Base-by-base conservation (phyloP, 108 stramenopile species). In the Nitzschia palea region DNA sequence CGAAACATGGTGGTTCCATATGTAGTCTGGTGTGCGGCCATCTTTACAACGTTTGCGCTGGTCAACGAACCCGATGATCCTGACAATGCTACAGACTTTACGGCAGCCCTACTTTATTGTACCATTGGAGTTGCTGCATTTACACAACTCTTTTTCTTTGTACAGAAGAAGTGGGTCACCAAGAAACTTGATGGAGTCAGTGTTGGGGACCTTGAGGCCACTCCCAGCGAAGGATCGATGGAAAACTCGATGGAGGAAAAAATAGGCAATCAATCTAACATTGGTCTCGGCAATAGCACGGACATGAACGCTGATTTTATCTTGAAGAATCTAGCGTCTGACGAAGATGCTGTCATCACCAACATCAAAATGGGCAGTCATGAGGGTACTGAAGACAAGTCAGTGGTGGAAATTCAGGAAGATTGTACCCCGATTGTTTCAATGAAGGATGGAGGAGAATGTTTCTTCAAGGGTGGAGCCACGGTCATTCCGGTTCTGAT, bases 391-490 rank as follows among this genome's bases (percentile, higher is more conserved):
- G 37, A 40, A 40, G 37, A 40, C 8, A 40, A 40, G 37, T 40
- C 37, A 8, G 4, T 20, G 47, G 22, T 48, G 4, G 15, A 5
- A 20, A 20, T 48, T 4, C 15, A 48, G 4, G n/a, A 8, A 4
- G 17, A 48, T 4, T 20, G 3, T 14, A 55, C 22, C 29, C 17
- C 60, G 15, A 44, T 87, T 32, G 48, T 87, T 53, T 30, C 20
- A 44, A 35, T 71, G 30, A 12, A 63, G 1, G 83, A 82, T n/a
- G 68, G 75, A 0, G 71, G 77, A 51, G 33, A 77, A 59, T 63
- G 75, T 33, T 79, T 85, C 37, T 54, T 86, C 37, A 52, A 75
- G 10, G 85, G 88, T 22, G 71, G 78, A 47, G 71, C 71, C 22
- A 72, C 70, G 35, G 65, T 86, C 4, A 77, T 80, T 27, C 80